Evolutionary conservation across 768 basidiomycete genomes (phyloP).

Genomic region (Boletus barrowsii): DNA sequence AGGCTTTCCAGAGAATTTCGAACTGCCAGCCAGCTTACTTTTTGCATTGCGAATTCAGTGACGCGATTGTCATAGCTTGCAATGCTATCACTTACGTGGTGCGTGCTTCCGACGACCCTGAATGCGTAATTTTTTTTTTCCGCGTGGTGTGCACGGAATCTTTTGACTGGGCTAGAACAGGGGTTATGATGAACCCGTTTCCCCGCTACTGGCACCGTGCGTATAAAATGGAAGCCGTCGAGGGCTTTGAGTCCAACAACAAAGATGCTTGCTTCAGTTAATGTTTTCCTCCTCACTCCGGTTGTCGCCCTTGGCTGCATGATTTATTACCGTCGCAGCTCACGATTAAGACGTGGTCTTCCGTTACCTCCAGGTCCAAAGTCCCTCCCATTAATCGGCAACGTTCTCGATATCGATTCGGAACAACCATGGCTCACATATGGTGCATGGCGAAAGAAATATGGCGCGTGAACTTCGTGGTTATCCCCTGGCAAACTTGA

Average conservation of each 20-base stretch:
- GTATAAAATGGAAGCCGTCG: conserved; percentile 17
- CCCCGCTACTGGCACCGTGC: neutral
- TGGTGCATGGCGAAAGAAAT: conserved; percentile 27
- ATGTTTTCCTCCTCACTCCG: conserved; percentile 6
- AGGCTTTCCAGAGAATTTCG: conserved; percentile 9
- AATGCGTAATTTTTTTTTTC: conserved; percentile 8
- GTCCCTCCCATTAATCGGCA: conserved; percentile 24
- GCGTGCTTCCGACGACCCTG: conserved; percentile 10
- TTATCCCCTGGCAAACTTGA: neutral
- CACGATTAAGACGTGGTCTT: conserved; percentile 3
- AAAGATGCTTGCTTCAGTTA: conserved; percentile 10
- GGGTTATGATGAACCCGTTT: conserved; percentile 7
- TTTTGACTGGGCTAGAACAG: conserved; percentile 10
- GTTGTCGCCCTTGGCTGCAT: conserved; percentile 11
- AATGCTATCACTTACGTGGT: conserved; percentile 27
- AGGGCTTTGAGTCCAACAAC: neutral
- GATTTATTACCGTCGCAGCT: conserved; percentile 4
- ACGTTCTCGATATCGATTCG: conserved; percentile 22
- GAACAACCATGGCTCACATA: conserved; percentile 28
- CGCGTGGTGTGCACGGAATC: conserved; percentile 2
- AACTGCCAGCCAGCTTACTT: conserved; percentile 3
- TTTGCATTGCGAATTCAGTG: conserved; percentile 12
- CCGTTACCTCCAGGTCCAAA: conserved; percentile 24
- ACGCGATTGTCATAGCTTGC: conserved; percentile 18
- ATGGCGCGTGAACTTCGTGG: conserved; percentile 15